Percentiles rank a stretch among this genome's conserved stretches.
phyloP scores from a whole-genome alignment of 2,329 filamentous ascomycete genomes.

The Paecilomyces sp. region DNA sequence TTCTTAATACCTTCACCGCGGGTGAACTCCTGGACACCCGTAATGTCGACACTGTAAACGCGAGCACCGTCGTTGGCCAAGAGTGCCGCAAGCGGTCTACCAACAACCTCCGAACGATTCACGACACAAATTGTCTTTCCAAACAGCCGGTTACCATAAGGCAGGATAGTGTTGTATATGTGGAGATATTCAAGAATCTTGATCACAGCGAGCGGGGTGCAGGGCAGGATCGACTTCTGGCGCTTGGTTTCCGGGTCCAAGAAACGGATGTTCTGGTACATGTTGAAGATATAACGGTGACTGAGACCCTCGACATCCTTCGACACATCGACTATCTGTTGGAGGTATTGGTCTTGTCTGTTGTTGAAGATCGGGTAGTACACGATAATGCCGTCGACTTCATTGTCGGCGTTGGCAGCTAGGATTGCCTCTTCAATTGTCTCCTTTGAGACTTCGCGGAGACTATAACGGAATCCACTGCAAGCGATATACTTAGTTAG shows the following conservation, averaged over 20 bases:
- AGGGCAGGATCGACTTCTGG: conserved; percentile 89
- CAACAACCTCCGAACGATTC: conserved; percentile 93
- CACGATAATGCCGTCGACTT: conserved; percentile 84
- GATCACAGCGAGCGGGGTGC: conserved; percentile 90
- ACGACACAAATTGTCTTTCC: conserved; percentile 94
- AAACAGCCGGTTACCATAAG: conserved; percentile 85
- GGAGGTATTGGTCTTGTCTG: conserved; percentile 86
- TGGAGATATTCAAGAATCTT: conserved; percentile 95
- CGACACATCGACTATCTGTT: conserved; percentile 80
- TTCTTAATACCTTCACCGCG: conserved; percentile 82
- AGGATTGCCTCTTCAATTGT: conserved; percentile 83
- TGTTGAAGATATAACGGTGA: conserved; percentile 94
- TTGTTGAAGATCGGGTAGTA: conserved; percentile 98
- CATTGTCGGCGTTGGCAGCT: conserved; percentile 69
- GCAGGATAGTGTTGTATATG: conserved; percentile 92
- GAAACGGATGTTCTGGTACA: conserved; percentile 98
- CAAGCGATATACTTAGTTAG: not conserved
- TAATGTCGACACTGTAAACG: conserved; percentile 91
- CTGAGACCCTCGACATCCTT: conserved; percentile 96
- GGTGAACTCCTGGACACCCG: conserved; percentile 85
- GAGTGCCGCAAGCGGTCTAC: conserved; percentile 81
- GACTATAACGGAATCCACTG: conserved; percentile 83
- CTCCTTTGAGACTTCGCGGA: conserved; percentile 78
- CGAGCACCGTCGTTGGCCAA: conserved; percentile 93
- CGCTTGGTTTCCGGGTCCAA: conserved; percentile 61